These are phyloP conservation scores for Beauveria asiatica DNA, from an alignment of 2,329 filamentous ascomycete genomes.

Conservation along the genomic window DNA sequence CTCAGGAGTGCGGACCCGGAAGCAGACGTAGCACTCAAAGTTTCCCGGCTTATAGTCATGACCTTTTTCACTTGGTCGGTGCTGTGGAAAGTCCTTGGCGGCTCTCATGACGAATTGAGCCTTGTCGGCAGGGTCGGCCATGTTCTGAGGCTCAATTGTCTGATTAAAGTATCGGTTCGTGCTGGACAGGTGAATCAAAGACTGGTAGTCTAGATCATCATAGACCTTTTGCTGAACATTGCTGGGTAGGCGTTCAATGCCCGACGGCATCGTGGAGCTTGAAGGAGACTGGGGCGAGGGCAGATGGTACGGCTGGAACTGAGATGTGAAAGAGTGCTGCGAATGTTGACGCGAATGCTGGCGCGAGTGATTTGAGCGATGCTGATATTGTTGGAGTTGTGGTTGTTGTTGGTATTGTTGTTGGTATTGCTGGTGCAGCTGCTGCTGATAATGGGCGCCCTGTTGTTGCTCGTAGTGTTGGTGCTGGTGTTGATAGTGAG, in stretches of 20 bases:
- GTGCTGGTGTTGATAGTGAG: not conserved
- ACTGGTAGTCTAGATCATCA: conserved; percentile 30
- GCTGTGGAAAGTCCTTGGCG: conserved; percentile 31
- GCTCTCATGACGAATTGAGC: conserved; percentile 33
- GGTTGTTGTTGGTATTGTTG: not conserved
- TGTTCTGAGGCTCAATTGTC: conserved; percentile 24
- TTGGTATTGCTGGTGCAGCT: not conserved
- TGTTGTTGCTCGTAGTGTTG: not conserved
- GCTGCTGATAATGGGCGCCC: not conserved
- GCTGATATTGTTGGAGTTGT: not conserved
- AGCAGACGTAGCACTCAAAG: conserved; percentile 35
- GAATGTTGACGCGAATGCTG: not conserved
- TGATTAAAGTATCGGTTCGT: conserved; percentile 27
- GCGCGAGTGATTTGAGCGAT: not conserved
- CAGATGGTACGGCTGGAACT: conserved; percentile 11
- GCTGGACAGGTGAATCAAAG: conserved; percentile 31
- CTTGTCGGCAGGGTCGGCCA: conserved; percentile 29
- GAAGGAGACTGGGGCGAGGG: conserved; percentile 9
- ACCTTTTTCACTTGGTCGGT: conserved; percentile 29
- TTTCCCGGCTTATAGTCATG: conserved; percentile 31
- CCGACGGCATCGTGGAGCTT: conserved; percentile 16
- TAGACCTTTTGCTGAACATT: conserved; percentile 27
- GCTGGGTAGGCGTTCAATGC: conserved; percentile 26
- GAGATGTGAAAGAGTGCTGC: conserved; percentile 7
- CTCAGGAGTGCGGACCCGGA: conserved; percentile 29